Evolutionary conservation across 2,329 filamentous ascomycete species (phyloP), one percentile per base, ranked within the genome.

Genomic region (Ophiostoma tasmaniense): DNA sequence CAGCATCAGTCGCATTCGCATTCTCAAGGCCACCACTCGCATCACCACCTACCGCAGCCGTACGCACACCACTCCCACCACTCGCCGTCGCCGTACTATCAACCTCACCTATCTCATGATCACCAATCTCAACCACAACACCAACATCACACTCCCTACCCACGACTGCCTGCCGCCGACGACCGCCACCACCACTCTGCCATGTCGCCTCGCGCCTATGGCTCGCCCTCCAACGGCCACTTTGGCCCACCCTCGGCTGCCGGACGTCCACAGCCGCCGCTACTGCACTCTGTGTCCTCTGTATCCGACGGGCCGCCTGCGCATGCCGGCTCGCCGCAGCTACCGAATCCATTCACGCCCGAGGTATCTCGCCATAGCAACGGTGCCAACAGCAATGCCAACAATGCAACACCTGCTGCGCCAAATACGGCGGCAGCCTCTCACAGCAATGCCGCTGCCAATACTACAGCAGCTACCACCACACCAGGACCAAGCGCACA

Each of bases 161-260:
- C 69, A 22, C 69, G 66, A 17, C 62, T 62, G 10, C 45, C 68
- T 22, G 61, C 39, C 8, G 59, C 42, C 30, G 68, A 70, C 45
- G 42, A 65, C 59, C 68, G 50, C 55, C 66, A 37, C 45, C 66
- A 42, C 66, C 64, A 69, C 67, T 72, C 74, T 69, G 71, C 73
- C 66, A 64, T 69, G 69, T 73, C 74, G 71, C 73, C 73, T 72
- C 74, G 74, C 68, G n/a, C 65, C 13, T 65, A 66, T 8, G 25
- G 33, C 17, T 52, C 65, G 3, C 42, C 55, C 8, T 52, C 55
- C 55, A 61, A 61, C 25, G 55, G 25, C 22, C 25, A 30, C 55
- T 61, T 61, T 20, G 55, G 55, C 55, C 30, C 55, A 3, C 55
- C 62, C 0, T 66, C 67, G 4, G 35, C 64, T n/a, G 13, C 37